phyloP scores from a whole-genome alignment of 306 rosid genomes.

The Pueraria montana region DNA sequence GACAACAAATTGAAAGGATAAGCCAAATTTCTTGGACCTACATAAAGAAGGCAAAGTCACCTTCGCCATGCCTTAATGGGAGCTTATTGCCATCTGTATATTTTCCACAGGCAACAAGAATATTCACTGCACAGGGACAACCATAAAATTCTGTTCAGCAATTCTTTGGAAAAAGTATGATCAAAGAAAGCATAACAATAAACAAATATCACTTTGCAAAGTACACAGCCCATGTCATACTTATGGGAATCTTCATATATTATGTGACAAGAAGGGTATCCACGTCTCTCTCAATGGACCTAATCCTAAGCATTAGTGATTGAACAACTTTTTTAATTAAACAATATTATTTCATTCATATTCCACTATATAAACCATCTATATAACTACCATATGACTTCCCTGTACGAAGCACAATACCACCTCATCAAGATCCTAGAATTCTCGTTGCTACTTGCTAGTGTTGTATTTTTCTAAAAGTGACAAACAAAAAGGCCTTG shows the following conservation, averaged over 20 bases:
- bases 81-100: not conserved
- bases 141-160: slow-evolving; percentile 34
- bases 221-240: slow-evolving; percentile 36
- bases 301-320: slow-evolving; percentile 5
- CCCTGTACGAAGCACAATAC: slow-evolving; percentile 40
- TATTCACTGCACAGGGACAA: slow-evolving; percentile 38
- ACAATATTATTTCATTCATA: slow-evolving; percentile 47
- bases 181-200: slow-evolving; percentile 22
- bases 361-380: slow-evolving; percentile 52
- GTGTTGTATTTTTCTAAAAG: not conserved
- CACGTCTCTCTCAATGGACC: slow-evolving; percentile 37
- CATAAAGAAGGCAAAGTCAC: slow-evolving; percentile 7
- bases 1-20: not conserved
- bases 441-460: slow-evolving; percentile 14
- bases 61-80: slow-evolving; percentile 1
- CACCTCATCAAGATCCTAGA: slow-evolving; percentile 47
- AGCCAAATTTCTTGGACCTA: slow-evolving; percentile 1
- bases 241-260: slow-evolving; percentile 51
- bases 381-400: slow-evolving; percentile 57
- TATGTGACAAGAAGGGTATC: slow-evolving; percentile 43
- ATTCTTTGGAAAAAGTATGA: slow-evolving; percentile 11
- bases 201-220: slow-evolving; percentile 37
- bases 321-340: slow-evolving; percentile 17
- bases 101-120: slow-evolving; percentile 15
- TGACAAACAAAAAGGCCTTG: not conserved